Percentiles rank a stretch among this genome's conserved stretches.
phyloP scores from a whole-genome alignment of 2,329 filamentous ascomycete genomes.

The Talaromyces funiculosus region DNA sequence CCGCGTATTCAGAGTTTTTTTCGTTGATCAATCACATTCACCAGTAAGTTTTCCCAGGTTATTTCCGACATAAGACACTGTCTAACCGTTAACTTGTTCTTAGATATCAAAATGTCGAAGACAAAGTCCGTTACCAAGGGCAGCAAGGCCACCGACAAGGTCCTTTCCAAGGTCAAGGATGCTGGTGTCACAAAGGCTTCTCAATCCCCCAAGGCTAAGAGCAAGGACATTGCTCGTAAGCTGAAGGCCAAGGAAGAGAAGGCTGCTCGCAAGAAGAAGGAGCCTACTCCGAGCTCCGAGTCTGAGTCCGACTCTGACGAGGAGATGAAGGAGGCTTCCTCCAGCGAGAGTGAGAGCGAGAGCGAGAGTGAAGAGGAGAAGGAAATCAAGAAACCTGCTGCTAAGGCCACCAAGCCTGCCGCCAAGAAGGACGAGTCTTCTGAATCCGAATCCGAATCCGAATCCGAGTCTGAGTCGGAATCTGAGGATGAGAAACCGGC shows the following conservation, averaged over 20 bases:
- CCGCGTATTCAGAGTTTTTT: neutral
- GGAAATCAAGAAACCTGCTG: conserved; percentile 26
- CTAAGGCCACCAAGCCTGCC: conserved; percentile 25
- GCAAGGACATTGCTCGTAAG: conserved; percentile 41
- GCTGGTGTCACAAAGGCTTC: conserved; percentile 42
- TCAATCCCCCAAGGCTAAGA: conserved; percentile 40
- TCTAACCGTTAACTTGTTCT: neutral
- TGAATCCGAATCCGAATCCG: conserved; percentile 29
- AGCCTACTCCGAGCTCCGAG: conserved; percentile 32
- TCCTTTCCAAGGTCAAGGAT: conserved; percentile 45
- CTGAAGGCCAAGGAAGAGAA: conserved; percentile 27
- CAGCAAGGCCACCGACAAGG: conserved; percentile 38
- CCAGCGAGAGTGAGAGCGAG: conserved; percentile 25
- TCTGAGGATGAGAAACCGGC: conserved; percentile 18
- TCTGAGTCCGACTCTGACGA: conserved; percentile 32
- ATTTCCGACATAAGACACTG: no score
- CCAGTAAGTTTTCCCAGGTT: no score
- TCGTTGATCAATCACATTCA: neutral
- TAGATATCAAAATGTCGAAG: conserved; percentile 40
- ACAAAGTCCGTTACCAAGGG: conserved; percentile 38
- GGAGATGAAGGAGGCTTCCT: conserved; percentile 25
- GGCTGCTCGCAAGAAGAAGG: conserved; percentile 40
- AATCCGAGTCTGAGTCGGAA: conserved; percentile 32
- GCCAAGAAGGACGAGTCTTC: conserved; percentile 25
- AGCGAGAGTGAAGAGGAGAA: conserved; percentile 33